phyloP scores from a whole-genome alignment of 345 rosid species.

The Crucihimalaya himalaica region DNA sequence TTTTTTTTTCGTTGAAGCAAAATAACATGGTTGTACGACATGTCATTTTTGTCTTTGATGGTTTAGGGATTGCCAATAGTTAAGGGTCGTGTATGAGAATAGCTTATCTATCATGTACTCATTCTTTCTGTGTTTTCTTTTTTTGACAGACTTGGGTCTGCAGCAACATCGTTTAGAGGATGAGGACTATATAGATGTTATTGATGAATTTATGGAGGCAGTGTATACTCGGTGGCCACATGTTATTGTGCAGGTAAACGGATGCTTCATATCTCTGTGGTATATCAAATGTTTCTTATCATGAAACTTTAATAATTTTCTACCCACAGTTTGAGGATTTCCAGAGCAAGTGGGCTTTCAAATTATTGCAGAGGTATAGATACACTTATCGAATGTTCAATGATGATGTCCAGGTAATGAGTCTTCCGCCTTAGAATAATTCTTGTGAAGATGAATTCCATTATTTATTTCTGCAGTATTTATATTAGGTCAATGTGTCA shows the following conservation, averaged over 20 bases:
- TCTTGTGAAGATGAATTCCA: slow-evolving; percentile 14
- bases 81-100: slow-evolving; percentile 5
- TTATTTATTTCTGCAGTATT: background rate
- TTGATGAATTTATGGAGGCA: slow-evolving; percentile 99
- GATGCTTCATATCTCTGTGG: slow-evolving; percentile 25
- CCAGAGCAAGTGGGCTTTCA: slow-evolving; percentile 99
- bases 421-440: slow-evolving; percentile 3
- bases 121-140: slow-evolving; percentile 27
- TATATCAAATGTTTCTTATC: background rate
- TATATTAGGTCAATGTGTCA: background rate
- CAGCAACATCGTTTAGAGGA: slow-evolving; percentile 89
- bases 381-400: slow-evolving; percentile 85
- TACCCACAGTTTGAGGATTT: slow-evolving; percentile 90
- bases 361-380: slow-evolving; percentile 91
- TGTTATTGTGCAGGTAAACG: slow-evolving; percentile 90
- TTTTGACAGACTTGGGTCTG: slow-evolving; percentile 79
- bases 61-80: slow-evolving; percentile 9
- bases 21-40: background rate
- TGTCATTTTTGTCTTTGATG: background rate
- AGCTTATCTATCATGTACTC: slow-evolving; percentile 13
- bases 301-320: background rate
- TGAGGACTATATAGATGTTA: slow-evolving; percentile 69
- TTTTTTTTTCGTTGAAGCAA: slow-evolving; percentile 9
- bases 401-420: slow-evolving; percentile 96
- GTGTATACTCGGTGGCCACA: slow-evolving; percentile 97